Percentiles rank a stretch among this genome's conserved stretches.
Evolutionary conservation across 23 red algal genomes (phyloP).

Genomic region (Gracilaria caudata): DNA sequence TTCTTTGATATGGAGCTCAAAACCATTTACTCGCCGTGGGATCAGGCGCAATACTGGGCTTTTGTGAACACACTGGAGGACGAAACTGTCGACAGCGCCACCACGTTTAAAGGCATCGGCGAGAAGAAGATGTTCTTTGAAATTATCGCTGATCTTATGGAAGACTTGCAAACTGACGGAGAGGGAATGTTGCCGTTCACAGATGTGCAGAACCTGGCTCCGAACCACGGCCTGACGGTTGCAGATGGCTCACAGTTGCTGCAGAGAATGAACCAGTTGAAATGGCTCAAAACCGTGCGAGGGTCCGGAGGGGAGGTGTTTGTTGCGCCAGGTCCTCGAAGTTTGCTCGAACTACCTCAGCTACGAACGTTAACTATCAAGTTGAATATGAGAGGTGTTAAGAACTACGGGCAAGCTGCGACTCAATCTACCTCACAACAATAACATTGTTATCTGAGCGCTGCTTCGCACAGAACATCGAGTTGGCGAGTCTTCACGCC

Average conservation of each 20-base stretch:
- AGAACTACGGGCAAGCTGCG: not conserved
- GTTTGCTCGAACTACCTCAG: constrained; percentile 50
- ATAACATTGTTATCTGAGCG: not conserved
- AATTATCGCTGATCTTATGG: constrained; percentile 3
- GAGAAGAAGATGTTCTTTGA: constrained; percentile 53
- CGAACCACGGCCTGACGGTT: constrained; percentile 11
- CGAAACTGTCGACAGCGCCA: constrained; percentile 13
- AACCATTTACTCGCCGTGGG: constrained; percentile 47
- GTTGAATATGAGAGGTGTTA: not conserved
- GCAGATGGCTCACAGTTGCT: constrained; percentile 21
- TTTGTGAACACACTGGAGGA: constrained; percentile 29
- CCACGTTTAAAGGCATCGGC: not conserved
- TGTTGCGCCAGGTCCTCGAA: constrained; percentile 29
- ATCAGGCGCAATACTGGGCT: constrained; percentile 41
- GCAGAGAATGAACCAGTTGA: constrained; percentile 44
- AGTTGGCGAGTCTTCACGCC: too few relatives aligned
- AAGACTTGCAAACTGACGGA: constrained; percentile 20
- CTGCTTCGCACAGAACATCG: too few relatives aligned
- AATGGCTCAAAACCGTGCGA: constrained; percentile 48
- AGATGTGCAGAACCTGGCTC: constrained; percentile 36
- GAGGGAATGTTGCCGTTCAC: constrained; percentile 2
- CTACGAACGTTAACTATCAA: constrained; percentile 27
- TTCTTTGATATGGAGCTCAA: constrained; percentile 41
- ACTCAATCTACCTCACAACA: constrained; percentile 3
- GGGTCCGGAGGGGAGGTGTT: not conserved